These are phyloP conservation scores for Fremontodendron californicum DNA, from an alignment of 345 rosid species.

Conservation along the genomic window DNA sequence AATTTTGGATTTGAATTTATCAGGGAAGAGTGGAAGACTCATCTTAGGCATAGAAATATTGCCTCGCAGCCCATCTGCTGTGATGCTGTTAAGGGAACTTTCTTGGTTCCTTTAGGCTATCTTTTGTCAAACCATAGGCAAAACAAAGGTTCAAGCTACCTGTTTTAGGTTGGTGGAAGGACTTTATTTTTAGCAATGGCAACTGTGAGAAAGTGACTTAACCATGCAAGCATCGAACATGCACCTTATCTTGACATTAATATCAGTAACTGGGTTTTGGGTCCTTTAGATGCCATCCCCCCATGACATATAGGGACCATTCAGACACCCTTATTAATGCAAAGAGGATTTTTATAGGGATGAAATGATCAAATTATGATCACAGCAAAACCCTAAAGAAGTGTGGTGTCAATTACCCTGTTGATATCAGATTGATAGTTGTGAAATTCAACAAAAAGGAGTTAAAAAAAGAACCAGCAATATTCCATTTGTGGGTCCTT, in stretches of 20 bases:
- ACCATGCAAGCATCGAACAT: slow-evolving; percentile 19
- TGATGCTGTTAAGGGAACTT: not conserved
- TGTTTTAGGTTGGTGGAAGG: not conserved
- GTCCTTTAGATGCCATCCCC: slow-evolving; percentile 6
- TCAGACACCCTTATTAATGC: slow-evolving; percentile 22
- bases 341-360: not conserved
- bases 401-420: not conserved
- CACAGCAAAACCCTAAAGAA: not conserved
- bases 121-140: not conserved
- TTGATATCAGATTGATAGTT: slow-evolving; percentile 12
- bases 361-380: not conserved
- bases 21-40: not conserved
- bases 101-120: not conserved
- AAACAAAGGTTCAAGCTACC: not conserved
- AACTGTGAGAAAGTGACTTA: slow-evolving; percentile 30
- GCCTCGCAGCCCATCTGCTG: not conserved
- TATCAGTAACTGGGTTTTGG: not conserved
- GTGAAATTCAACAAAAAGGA: not conserved
- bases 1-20: not conserved
- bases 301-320: slow-evolving; percentile 26
- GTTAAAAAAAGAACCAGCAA: not conserved
- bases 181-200: not conserved
- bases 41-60: not conserved
- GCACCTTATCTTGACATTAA: not conserved
- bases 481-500: slow-evolving; percentile 17